Evolutionary conservation across 768 basidiomycete genomes (phyloP), one percentile per base, ranked within the genome.

Genomic region (Tricholoma furcatifolium): DNA sequence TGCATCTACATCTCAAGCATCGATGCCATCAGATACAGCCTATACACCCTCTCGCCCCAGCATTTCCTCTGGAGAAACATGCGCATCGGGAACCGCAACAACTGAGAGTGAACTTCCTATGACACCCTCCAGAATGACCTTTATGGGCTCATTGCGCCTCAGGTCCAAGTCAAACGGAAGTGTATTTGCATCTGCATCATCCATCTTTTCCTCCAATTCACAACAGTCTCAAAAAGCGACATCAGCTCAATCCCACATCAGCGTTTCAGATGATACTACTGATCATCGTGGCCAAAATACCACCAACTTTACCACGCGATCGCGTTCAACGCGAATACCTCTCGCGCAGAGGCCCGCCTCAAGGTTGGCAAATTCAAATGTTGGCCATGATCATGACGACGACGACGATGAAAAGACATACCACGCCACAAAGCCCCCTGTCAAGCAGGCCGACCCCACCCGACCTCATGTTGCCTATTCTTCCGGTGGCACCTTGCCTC

Each of bases 61-160:
- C 60, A 73, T 84, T 48, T 87, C 83, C 32, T 85, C 85, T 23
- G 78, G 74, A 4, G 76, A 78, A 36, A 84, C 84, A 23, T 78
- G 71, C 59, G 78, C 80, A 14, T 74, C 76, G 32, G 74, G 74
- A 45, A 70, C 78, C 34, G 75, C 78, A 2, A 76, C 80, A 24
- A 56, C 74, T 18, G 77, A 80, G 42, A 73, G 72, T 47, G 72
- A 74, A 38, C 61, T 75, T 57, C 65, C 74, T 44, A 53, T 65
- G 58, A 62, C 80, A 47, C 67, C 79, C 54, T 61, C 76, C 50
- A 71, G 71, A 54, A 57, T 67, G 36, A 74, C 73, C 10, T 70
- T 75, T 39, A 61, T 73, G 53, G 73, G 73, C 30, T 74, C 77
- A 32, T 59, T 76, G 32, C 75, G 74, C 34, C 62, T 71, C 12